Conservation (phyloP, 2,329 filamentous ascomycete genomes). For the Acrocalymma vagum region DNA sequence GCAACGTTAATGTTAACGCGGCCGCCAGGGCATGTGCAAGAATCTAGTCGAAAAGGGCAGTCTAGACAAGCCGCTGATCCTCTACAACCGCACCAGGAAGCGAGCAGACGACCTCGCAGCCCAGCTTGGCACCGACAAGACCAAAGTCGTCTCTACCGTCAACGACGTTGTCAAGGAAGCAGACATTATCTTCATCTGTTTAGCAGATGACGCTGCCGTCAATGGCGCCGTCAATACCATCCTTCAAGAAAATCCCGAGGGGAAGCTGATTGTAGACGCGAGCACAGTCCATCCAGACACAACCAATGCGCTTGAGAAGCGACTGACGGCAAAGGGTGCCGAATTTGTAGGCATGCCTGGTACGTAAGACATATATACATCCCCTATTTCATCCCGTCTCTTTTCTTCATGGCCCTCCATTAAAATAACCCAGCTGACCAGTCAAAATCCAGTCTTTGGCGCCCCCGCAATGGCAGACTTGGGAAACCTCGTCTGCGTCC, state of each 20-base stretch:
- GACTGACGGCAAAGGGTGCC: slow-evolving; percentile 66
- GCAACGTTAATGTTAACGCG: slow-evolving; percentile 1
- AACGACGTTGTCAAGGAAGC: slow-evolving; percentile 71
- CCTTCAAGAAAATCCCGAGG: slow-evolving; percentile 64
- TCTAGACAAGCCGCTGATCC: slow-evolving; percentile 73
- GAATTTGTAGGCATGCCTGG: slow-evolving; percentile 77
- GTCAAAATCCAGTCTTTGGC: slow-evolving; percentile 66
- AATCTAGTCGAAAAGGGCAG: slow-evolving; percentile 82
- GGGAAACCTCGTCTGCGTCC: slow-evolving; percentile 76
- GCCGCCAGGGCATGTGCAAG: slow-evolving; percentile 47
- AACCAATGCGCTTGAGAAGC: slow-evolving; percentile 70
- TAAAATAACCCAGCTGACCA: slow-evolving; percentile 18
- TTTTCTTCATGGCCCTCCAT: background rate
- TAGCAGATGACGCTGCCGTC: slow-evolving; percentile 80
- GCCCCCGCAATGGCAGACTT: slow-evolving; percentile 74
- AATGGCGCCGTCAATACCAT: slow-evolving; percentile 67
- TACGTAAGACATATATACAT: slow-evolving; percentile 18
- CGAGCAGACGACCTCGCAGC: slow-evolving; percentile 71
- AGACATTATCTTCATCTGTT: slow-evolving; percentile 83
- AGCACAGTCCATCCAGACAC: slow-evolving; percentile 89
- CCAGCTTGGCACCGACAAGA: slow-evolving; percentile 68
- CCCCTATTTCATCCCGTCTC: background rate
- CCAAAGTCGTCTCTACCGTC: slow-evolving; percentile 70
- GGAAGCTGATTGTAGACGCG: slow-evolving; percentile 86
- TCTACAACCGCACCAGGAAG: slow-evolving; percentile 81